Evolutionary conservation across 345 rosid species (phyloP).

Genomic region (Lenwebbia sp.): DNA sequence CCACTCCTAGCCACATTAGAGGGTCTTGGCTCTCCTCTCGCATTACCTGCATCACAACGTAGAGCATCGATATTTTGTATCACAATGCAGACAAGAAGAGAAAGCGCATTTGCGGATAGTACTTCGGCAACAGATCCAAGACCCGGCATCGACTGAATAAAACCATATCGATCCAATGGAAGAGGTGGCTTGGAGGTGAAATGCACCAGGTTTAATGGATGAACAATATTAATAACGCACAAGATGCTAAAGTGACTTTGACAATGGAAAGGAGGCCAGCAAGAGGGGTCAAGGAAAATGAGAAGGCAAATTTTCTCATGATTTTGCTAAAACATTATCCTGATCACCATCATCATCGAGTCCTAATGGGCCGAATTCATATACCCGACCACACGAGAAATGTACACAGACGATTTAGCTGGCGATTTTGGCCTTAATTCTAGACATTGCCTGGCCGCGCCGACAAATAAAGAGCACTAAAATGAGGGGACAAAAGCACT

Average conservation of each 20-base stretch:
- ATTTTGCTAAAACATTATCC: not conserved
- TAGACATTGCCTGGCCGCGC: not conserved
- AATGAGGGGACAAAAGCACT: slow-evolving; percentile 3
- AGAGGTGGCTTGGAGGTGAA: not conserved
- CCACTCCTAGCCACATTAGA: slow-evolving; percentile 45
- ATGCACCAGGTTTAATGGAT: not conserved
- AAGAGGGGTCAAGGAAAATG: not conserved
- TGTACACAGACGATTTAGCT: not conserved
- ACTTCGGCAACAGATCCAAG: not conserved
- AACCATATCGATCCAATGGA: not conserved
- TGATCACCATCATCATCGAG: not conserved
- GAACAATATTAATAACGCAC: not conserved
- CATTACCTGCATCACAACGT: slow-evolving; percentile 17
- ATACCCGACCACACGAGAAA: not conserved
- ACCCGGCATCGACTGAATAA: not conserved
- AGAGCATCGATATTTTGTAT: too few species aligned
- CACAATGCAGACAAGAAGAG: not conserved
- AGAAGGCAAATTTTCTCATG: not conserved
- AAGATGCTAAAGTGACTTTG: not conserved
- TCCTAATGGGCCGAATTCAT: not conserved
- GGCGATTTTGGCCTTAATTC: not conserved
- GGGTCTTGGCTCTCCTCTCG: slow-evolving; percentile 68
- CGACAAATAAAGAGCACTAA: not conserved
- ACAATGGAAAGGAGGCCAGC: not conserved
- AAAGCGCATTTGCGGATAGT: not conserved